These are phyloP conservation scores for Fusarium nodosum DNA, from an alignment of 2,329 filamentous ascomycete species.

Conservation along the genomic window DNA sequence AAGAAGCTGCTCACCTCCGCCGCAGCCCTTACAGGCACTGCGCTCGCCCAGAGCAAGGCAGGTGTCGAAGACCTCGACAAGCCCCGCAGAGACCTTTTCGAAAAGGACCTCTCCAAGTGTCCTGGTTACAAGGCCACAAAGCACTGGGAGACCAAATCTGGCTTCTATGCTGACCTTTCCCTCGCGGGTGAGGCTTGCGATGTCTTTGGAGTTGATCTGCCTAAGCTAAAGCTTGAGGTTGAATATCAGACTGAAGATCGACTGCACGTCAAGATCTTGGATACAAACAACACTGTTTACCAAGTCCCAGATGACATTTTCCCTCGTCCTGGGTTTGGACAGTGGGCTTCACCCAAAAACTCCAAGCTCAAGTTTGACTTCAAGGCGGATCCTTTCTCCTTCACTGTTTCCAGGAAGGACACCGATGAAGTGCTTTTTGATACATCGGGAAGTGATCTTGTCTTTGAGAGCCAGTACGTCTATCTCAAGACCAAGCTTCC, in stretches of 20 bases:
- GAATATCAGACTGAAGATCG: conserved; percentile 63
- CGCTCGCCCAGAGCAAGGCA: conserved; percentile 39
- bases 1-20: conserved; percentile 37
- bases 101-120: conserved; percentile 58
- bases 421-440: conserved; percentile 73
- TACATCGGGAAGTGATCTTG: conserved; percentile 73
- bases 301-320: conserved; percentile 80
- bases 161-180: conserved; percentile 76
- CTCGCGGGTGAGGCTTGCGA: conserved; percentile 81
- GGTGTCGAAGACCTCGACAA: conserved; percentile 36
- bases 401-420: conserved; percentile 65
- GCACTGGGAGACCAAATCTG: conserved; percentile 64
- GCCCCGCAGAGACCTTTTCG: conserved; percentile 39
- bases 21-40: conserved; percentile 30
- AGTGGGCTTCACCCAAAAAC: conserved; percentile 41
- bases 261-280: conserved; percentile 78
- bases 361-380: conserved; percentile 64
- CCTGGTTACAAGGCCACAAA: conserved; percentile 77
- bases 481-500: conserved; percentile 79
- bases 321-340: conserved; percentile 61
- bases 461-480: conserved; percentile 85
- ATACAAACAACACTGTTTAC: conserved; percentile 77
- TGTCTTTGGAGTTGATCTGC: conserved; percentile 81
- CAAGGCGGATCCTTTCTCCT: conserved; percentile 72
- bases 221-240: conserved; percentile 74